Conservation (phyloP, 2,329 filamentous ascomycete genomes). For the Corynespora cassiicola region DNA sequence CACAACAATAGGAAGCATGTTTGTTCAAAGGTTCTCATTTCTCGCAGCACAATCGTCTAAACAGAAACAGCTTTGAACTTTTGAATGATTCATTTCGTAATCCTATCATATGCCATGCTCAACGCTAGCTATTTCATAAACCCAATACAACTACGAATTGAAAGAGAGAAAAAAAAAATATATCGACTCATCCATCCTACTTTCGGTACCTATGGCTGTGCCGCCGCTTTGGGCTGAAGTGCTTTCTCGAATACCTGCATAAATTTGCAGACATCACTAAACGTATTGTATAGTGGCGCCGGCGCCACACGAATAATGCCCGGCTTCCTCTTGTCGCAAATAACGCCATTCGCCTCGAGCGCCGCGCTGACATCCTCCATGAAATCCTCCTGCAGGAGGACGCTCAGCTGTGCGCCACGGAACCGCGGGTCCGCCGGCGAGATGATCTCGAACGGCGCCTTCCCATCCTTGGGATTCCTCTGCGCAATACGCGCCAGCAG, state of each 20-base stretch:
- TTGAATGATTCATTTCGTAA: too few relatives aligned
- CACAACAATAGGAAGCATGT: too few relatives aligned
- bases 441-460: constrained; percentile 58
- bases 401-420: constrained; percentile 80
- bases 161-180: too few relatives aligned
- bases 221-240: too few relatives aligned
- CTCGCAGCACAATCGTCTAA: too few relatives aligned
- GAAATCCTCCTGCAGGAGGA: constrained; percentile 71
- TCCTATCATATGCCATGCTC: too few relatives aligned
- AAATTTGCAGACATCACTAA: constrained; percentile 67
- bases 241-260: constrained; percentile 57
- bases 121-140: too few relatives aligned
- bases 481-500: constrained; percentile 29
- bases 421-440: constrained; percentile 72
- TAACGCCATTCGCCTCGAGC: constrained; percentile 72
- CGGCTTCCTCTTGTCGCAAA: constrained; percentile 84
- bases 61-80: too few relatives aligned
- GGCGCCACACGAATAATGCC: constrained; percentile 86
- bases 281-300: constrained; percentile 82
- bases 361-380: constrained; percentile 70
- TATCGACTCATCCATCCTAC: too few relatives aligned
- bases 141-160: too few relatives aligned
- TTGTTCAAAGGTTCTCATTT: too few relatives aligned
- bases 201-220: too few relatives aligned
- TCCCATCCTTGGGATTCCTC: constrained; percentile 24